These are phyloP conservation scores for Plantago lanceolata DNA, from an alignment of 305 asterid species.

Conservation along the genomic window DNA sequence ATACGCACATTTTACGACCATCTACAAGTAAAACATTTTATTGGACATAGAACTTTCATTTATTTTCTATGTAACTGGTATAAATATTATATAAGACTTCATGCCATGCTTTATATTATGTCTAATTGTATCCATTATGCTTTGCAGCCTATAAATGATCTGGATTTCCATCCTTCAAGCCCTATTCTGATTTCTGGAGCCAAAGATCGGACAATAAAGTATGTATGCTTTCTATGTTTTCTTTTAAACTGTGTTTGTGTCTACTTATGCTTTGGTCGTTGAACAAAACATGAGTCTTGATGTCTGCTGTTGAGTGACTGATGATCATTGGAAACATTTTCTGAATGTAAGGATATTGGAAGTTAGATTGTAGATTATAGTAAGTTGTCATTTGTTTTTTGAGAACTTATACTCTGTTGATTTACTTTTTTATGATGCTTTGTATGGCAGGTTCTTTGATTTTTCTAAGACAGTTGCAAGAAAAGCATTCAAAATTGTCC, in stretches of 20 bases:
- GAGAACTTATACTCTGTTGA: slow-evolving; percentile 9
- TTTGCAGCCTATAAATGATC: slow-evolving; percentile 82
- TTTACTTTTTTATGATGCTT: slow-evolving; percentile 17
- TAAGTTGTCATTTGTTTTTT: not conserved
- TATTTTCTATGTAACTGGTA: no score
- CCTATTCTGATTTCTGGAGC: slow-evolving; percentile 77
- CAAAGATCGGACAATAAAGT: slow-evolving; percentile 90
- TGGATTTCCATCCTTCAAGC: slow-evolving; percentile 91
- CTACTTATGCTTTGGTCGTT: not conserved
- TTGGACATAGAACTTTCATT: not conserved
- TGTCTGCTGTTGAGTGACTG: not conserved
- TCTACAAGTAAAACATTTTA: slow-evolving; percentile 48
- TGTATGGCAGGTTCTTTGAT: slow-evolving; percentile 70
- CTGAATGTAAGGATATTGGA: not conserved
- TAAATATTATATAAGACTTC: not conserved
- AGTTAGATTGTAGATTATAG: not conserved
- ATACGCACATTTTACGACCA: slow-evolving; percentile 74
- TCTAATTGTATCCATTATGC: not conserved
- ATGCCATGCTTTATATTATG: not conserved
- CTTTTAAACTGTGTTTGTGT: slow-evolving; percentile 21
- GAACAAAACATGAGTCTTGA: slow-evolving; percentile 17
- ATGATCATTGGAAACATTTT: not conserved
- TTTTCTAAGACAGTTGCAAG: slow-evolving; percentile 70
- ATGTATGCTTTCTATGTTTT: slow-evolving; percentile 26
- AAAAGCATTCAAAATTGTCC: slow-evolving; percentile 76